These are phyloP conservation scores for Wickerhamomyces sp. DNA, from an alignment of 1,139 yeast genomes.

Conservation along the genomic window DNA sequence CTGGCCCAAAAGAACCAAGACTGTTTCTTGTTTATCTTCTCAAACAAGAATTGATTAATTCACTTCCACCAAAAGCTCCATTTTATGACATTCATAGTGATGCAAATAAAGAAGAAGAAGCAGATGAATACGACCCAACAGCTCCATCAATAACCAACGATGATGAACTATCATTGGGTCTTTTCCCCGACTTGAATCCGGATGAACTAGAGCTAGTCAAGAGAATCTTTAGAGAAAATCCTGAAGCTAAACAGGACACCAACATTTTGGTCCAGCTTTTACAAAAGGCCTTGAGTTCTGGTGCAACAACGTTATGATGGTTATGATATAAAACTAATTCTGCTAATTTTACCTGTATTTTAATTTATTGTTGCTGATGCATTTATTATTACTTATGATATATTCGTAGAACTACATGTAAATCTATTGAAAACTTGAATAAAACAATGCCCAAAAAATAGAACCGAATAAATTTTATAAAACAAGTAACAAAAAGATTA, in stretches of 20 bases:
- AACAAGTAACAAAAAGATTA: conserved; percentile 3
- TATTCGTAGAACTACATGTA: background rate
- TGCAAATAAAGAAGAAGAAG: background rate
- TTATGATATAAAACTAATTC: background rate
- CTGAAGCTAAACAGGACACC: conserved; percentile 18
- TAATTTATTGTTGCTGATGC: background rate
- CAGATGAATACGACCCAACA: conserved; percentile 10
- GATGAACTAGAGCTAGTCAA: conserved; percentile 15
- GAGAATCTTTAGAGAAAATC: conserved; percentile 17
- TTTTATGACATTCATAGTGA: background rate
- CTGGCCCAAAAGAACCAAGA: conserved; percentile 27
- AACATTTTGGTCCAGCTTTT: conserved; percentile 16
- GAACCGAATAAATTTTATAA: conserved; percentile 3
- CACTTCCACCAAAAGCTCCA: background rate
- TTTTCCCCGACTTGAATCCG: conserved; percentile 15
- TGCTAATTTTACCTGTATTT: background rate
- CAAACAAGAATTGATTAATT: conserved; percentile 34
- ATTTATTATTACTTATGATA: no score
- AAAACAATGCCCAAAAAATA: conserved; percentile 1
- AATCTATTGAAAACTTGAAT: background rate
- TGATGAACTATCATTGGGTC: background rate
- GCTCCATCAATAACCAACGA: background rate
- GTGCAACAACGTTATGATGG: background rate
- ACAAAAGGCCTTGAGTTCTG: conserved; percentile 8
- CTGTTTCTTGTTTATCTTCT: conserved; percentile 45